phyloP scores from a whole-genome alignment of 2,329 filamentous ascomycete genomes.

The Fusarium graminum region DNA sequence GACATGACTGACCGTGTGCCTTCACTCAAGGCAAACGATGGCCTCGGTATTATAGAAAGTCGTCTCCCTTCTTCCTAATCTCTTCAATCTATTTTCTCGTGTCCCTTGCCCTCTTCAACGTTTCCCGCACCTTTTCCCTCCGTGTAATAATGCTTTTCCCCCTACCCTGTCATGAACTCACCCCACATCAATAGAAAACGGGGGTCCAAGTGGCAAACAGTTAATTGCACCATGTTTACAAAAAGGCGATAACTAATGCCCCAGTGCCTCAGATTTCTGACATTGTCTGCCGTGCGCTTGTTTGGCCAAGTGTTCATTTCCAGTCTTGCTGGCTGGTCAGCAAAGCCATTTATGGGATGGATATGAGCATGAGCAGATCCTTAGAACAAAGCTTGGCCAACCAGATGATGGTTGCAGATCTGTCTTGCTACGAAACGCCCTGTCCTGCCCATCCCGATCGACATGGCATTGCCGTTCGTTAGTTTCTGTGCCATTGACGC shows the following conservation, averaged over 20 bases:
- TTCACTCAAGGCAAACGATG: slow-evolving; percentile 9
- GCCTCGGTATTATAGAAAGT: slow-evolving; percentile 12
- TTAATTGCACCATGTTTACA: slow-evolving; percentile 22
- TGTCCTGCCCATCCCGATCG: slow-evolving; percentile 27
- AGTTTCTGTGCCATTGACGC: slow-evolving; percentile 15
- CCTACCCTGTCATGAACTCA: slow-evolving; percentile 38
- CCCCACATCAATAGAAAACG: slow-evolving; percentile 40
- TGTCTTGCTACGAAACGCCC: slow-evolving; percentile 30
- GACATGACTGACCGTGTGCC: slow-evolving; percentile 1
- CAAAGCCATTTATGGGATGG: slow-evolving; percentile 8
- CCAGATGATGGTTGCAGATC: slow-evolving; percentile 43
- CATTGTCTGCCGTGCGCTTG: slow-evolving; percentile 16
- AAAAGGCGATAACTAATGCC: slow-evolving; percentile 15
- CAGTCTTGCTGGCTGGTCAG: slow-evolving; percentile 22
- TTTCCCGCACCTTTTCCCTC: slow-evolving; percentile 39
- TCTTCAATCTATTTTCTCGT: slow-evolving; percentile 20
- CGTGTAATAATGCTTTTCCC: slow-evolving; percentile 35
- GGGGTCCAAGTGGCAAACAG: slow-evolving; percentile 39
- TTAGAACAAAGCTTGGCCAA: slow-evolving; percentile 30
- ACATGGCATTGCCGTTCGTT: slow-evolving; percentile 18
- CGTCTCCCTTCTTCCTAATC: slow-evolving; percentile 26
- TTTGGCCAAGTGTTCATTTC: slow-evolving; percentile 9
- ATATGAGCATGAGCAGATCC: slow-evolving; percentile 29
- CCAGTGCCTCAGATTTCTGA: slow-evolving; percentile 14
- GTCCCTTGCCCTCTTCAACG: slow-evolving; percentile 20